phyloP scores from a whole-genome alignment of 2,329 filamentous ascomycete genomes.

The Phoma sp. region DNA sequence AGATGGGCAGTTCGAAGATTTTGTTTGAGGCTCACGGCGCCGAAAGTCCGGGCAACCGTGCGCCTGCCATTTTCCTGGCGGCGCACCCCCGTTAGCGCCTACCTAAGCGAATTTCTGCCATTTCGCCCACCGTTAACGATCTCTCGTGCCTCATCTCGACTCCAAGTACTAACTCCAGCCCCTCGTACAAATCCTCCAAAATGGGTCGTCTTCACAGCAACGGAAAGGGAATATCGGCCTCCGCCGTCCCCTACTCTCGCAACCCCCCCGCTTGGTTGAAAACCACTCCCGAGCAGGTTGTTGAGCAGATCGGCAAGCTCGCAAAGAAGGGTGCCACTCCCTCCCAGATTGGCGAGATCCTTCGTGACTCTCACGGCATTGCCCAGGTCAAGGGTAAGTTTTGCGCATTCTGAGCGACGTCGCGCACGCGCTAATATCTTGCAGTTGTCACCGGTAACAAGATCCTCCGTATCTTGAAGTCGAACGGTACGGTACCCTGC shows the following conservation, averaged over 20 bases:
- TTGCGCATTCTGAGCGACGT: not conserved
- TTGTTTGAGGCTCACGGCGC: constrained; percentile 6
- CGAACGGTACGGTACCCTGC: constrained; percentile 78
- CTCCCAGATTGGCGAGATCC: constrained; percentile 98
- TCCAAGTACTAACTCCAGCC: constrained; percentile 26
- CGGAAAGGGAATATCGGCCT: constrained; percentile 98
- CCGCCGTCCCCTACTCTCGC: constrained; percentile 96
- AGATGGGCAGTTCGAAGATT: constrained; percentile 9
- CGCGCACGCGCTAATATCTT: constrained; percentile 42
- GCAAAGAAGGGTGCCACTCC: constrained; percentile 98
- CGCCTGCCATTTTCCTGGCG: constrained; percentile 6
- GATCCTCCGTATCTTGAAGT: constrained; percentile 99
- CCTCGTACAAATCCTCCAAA: constrained; percentile 54
- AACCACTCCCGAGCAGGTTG: constrained; percentile 97
- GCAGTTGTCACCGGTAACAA: constrained; percentile 81
- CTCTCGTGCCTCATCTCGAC: constrained; percentile 12
- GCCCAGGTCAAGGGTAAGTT: constrained; percentile 93
- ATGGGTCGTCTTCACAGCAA: constrained; percentile 99
- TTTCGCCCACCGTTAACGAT: constrained; percentile 10
- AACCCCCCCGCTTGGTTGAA: constrained; percentile 94
- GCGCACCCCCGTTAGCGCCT: constrained; percentile 12
- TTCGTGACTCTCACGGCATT: constrained; percentile 97
- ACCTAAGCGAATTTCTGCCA: constrained; percentile 16
- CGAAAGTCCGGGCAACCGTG: constrained; percentile 11
- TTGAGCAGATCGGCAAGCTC: constrained; percentile 99